Conservation (phyloP, 495 filamentous ascomycete species). For the Penicillium desertorum region DNA sequence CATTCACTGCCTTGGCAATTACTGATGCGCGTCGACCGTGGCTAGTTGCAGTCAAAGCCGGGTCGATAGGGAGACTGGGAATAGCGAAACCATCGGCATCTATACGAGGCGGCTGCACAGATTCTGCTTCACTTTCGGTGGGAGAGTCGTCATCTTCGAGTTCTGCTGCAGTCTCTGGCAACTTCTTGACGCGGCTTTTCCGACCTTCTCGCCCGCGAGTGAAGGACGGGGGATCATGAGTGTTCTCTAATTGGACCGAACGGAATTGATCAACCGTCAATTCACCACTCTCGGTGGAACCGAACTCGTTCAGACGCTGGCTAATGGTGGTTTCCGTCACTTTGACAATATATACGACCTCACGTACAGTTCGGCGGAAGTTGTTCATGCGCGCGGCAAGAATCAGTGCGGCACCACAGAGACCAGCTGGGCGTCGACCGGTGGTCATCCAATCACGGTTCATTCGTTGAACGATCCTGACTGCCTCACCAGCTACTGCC, state of each 20-base stretch:
- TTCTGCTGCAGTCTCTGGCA: constrained; percentile 50
- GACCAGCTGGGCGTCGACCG: constrained; percentile 87
- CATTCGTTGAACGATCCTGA: constrained; percentile 86
- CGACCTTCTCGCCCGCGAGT: constrained; percentile 58
- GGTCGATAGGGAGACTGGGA: constrained; percentile 47
- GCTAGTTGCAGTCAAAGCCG: constrained; percentile 35
- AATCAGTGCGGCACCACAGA: constrained; percentile 91
- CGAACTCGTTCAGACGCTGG: constrained; percentile 87
- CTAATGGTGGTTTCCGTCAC: constrained; percentile 88
- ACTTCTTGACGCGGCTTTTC: constrained; percentile 39
- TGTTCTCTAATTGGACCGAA: constrained; percentile 59
- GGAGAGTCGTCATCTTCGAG: constrained; percentile 41
- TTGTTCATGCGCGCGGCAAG: constrained; percentile 97
- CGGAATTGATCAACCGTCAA: constrained; percentile 88
- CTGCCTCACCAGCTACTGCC: constrained; percentile 81
- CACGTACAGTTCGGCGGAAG: constrained; percentile 83
- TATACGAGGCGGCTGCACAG: constrained; percentile 35
- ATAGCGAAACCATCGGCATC: constrained; percentile 53
- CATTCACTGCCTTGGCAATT: constrained; percentile 24
- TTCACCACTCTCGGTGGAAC: constrained; percentile 70
- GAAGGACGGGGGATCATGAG: constrained; percentile 81
- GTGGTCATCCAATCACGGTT: constrained; percentile 92
- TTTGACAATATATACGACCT: constrained; percentile 95
- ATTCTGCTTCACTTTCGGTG: constrained; percentile 22
- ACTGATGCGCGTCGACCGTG: constrained; percentile 22